Percentiles rank a stretch among this genome's conserved stretches.
phyloP scores from a whole-genome alignment of 345 rosid genomes.

The Orychophragmus violaceus region DNA sequence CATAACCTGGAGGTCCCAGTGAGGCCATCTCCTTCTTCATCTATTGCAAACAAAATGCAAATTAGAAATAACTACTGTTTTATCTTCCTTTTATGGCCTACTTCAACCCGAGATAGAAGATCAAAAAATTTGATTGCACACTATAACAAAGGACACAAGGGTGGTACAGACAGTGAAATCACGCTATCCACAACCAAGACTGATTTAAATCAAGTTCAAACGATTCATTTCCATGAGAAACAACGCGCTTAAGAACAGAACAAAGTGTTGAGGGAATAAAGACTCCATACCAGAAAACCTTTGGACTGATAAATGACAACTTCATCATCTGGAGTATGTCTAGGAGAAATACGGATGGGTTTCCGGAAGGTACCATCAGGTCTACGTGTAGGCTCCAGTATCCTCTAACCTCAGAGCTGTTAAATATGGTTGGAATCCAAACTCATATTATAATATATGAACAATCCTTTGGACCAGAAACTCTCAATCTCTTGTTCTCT shows the following conservation, averaged over 20 bases:
- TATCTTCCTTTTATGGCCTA: neutral
- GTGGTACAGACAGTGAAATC: neutral
- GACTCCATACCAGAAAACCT: too few relatives aligned
- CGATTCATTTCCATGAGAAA: neutral
- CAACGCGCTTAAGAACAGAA: neutral
- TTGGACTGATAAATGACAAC: too few relatives aligned
- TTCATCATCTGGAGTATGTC: too few relatives aligned
- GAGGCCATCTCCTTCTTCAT: constrained; percentile 64
- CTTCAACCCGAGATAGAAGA: neutral
- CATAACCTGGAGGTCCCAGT: constrained; percentile 79
- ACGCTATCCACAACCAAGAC: neutral
- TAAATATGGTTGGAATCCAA: too few relatives aligned
- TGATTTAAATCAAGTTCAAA: neutral
- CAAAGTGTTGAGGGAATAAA: too few relatives aligned
- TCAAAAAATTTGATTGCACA: neutral
- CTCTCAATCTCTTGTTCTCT: too few relatives aligned
- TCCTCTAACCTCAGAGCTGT: too few relatives aligned
- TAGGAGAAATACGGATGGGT: too few relatives aligned
- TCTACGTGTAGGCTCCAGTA: too few relatives aligned
- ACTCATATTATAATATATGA: too few relatives aligned
- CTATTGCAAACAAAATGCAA: constrained; percentile 33
- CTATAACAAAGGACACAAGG: neutral
- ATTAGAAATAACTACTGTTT: neutral
- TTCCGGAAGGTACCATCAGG: too few relatives aligned
- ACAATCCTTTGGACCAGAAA: too few relatives aligned